phyloP scores from a whole-genome alignment of 1,284 basidiomycete genomes.

The Vanrija pseudolonga region DNA sequence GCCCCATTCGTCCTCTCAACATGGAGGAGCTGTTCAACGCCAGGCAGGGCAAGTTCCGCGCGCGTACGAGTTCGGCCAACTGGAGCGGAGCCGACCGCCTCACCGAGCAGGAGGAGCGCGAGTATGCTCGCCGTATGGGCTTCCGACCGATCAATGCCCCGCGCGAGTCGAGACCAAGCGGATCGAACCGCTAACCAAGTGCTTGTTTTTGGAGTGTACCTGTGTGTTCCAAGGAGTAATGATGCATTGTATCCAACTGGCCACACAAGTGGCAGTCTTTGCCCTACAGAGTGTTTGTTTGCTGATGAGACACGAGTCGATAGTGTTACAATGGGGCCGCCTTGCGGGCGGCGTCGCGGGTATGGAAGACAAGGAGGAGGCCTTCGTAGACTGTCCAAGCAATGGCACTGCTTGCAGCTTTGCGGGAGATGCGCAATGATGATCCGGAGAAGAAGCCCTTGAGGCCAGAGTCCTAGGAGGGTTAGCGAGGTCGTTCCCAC shows the following conservation, averaged over 20 bases:
- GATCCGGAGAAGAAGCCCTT: constrained; percentile 81
- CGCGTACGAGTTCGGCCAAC: constrained; percentile 86
- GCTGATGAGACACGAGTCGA: too few relatives aligned
- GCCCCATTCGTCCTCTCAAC: constrained; percentile 70
- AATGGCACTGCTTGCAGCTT: constrained; percentile 84
- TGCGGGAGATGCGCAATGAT: constrained; percentile 75
- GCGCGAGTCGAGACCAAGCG: not conserved
- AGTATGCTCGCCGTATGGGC: constrained; percentile 86
- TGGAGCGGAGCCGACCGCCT: constrained; percentile 83
- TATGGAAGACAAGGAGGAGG: constrained; percentile 60
- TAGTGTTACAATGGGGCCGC: too few relatives aligned
- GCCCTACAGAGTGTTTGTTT: too few relatives aligned
- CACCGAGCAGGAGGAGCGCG: constrained; percentile 73
- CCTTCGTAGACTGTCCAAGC: constrained; percentile 92
- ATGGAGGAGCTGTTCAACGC: constrained; percentile 69
- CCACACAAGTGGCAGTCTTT: too few relatives aligned
- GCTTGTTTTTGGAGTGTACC: too few relatives aligned
- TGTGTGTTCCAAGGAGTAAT: too few relatives aligned
- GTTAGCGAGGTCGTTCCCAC: not conserved
- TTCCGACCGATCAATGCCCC: constrained; percentile 53
- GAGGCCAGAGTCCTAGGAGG: constrained; percentile 69
- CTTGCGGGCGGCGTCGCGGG: constrained; percentile 4
- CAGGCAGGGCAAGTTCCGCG: constrained; percentile 63
- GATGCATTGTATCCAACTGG: too few relatives aligned
- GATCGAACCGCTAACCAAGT: too few relatives aligned